Conservation (phyloP, 345 rosid species). For the Sisymbrium altissimum region DNA sequence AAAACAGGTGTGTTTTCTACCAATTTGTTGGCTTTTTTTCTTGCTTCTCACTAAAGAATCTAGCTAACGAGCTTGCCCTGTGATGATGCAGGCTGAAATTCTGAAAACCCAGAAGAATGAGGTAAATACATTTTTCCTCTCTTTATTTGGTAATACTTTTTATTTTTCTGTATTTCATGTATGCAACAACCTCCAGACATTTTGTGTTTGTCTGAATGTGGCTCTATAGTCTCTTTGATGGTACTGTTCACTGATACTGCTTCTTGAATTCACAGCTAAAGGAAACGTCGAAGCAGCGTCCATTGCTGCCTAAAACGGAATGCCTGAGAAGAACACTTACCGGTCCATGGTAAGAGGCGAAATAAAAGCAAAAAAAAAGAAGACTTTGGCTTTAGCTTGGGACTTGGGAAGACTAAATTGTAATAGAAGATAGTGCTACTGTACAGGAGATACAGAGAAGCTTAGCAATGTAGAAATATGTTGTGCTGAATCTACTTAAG, state of each 20-base stretch:
- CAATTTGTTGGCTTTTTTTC: neutral
- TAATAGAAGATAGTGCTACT: slow-evolving; percentile 20
- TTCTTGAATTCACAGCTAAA: slow-evolving; percentile 32
- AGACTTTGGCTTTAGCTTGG: slow-evolving; percentile 5
- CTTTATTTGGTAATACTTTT: neutral
- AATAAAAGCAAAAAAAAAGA: slow-evolving; percentile 16
- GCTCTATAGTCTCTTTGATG: neutral
- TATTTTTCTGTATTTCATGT: neutral
- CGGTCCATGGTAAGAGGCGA: slow-evolving; percentile 68
- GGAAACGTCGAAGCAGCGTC: slow-evolving; percentile 44
- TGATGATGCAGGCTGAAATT: slow-evolving; percentile 54
- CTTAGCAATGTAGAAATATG: slow-evolving; percentile 26
- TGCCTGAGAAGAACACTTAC: slow-evolving; percentile 87
- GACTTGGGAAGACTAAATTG: slow-evolving; percentile 21
- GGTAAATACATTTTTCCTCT: slow-evolving; percentile 31
- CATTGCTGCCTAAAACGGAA: slow-evolving; percentile 53
- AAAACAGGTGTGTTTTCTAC: slow-evolving; percentile 52
- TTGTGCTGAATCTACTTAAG: slow-evolving; percentile 16
- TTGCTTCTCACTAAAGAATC: neutral
- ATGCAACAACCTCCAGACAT: neutral
- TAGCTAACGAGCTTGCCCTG: slow-evolving; percentile 7
- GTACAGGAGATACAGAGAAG: slow-evolving; percentile 26
- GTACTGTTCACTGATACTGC: neutral
- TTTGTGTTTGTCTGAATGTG: neutral
- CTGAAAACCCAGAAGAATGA: slow-evolving; percentile 49